Percentiles rank a stretch among this genome's conserved stretches.
These are phyloP conservation scores for Sphagnum fallax DNA, from an alignment of 228 moss, liverwort and hornwort genomes.

Conservation along the genomic window DNA sequence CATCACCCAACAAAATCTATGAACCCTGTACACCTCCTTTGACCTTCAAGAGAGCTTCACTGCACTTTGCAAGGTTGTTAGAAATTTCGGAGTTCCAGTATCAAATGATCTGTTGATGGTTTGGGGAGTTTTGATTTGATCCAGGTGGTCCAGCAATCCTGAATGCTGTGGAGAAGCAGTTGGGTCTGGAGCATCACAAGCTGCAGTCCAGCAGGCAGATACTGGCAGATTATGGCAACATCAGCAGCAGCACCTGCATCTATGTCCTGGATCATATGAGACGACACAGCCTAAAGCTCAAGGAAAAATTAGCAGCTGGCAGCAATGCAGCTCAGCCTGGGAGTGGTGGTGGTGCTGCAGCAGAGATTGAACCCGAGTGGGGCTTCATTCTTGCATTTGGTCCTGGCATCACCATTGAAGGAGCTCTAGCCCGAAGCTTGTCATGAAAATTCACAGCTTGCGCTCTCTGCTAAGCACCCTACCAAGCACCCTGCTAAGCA, in stretches of 20 bases:
- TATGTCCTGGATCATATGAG: conserved; percentile 97
- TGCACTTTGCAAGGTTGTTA: no score
- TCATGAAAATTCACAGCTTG: conserved; percentile 14
- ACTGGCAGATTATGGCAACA: conserved; percentile 85
- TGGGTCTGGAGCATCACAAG: conserved; percentile 69
- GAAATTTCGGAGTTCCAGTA: no score
- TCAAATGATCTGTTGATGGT: no score
- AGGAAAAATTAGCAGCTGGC: conserved; percentile 13
- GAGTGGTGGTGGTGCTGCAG: no score
- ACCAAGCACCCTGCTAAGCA: no score
- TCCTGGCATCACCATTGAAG: conserved; percentile 89
- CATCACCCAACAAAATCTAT: no score
- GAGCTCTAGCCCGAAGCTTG: conserved; percentile 76
- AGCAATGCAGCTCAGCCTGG: conserved; percentile 10
- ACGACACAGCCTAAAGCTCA: conserved; percentile 45
- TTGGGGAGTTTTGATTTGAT: neutral
- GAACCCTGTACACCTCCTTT: no score
- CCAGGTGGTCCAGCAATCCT: conserved; percentile 84
- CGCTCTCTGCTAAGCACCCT: no score
- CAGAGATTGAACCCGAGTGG: conserved; percentile 72
- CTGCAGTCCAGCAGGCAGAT: conserved; percentile 59
- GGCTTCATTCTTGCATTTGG: conserved; percentile 88
- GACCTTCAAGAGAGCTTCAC: no score
- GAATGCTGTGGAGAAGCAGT: conserved; percentile 67
- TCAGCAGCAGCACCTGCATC: conserved; percentile 92